Evolutionary conservation across 176 grass and related monocot species (phyloP).

Genomic region (Oryza rufipogon): DNA sequence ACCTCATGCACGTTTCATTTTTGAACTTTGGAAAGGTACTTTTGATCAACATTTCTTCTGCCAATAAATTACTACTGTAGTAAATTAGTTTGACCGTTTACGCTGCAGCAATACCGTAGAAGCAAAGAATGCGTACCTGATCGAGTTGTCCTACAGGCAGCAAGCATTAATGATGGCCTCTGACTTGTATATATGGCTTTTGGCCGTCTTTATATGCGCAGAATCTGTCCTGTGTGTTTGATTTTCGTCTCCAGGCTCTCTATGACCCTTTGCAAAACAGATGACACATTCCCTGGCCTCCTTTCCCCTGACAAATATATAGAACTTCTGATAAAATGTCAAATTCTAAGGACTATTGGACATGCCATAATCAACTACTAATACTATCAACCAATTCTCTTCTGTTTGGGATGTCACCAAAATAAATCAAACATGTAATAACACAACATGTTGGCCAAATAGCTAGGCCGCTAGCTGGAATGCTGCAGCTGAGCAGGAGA

Average conservation of each 20-base stretch:
- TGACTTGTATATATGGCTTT: not conserved
- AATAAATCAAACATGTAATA: not conserved
- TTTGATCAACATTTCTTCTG: not conserved
- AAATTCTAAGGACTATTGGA: not conserved
- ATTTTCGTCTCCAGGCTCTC: not conserved
- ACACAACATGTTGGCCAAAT: not conserved
- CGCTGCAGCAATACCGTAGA: conserved; percentile 6
- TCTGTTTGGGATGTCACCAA: not conserved
- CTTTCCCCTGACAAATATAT: not conserved
- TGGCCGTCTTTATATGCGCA: not conserved
- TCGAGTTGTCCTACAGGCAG: not conserved
- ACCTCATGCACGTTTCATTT: not conserved
- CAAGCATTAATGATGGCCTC: conserved; percentile 21
- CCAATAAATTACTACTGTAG: not conserved
- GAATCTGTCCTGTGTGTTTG: not conserved
- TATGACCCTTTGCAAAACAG: not conserved
- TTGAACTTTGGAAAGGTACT: not conserved
- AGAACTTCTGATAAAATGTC: not conserved
- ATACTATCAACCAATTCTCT: not conserved
- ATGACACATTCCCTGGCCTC: not conserved
- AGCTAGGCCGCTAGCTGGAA: no score
- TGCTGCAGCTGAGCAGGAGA: not conserved
- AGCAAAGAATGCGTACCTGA: conserved; percentile 5
- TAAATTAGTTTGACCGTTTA: not conserved
- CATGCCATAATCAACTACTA: not conserved